A percentile compares a stretch with the other conserved stretches of the same genome.
Conservation (phyloP, 2,329 filamentous ascomycete species). For the Fusarium sp. region DNA sequence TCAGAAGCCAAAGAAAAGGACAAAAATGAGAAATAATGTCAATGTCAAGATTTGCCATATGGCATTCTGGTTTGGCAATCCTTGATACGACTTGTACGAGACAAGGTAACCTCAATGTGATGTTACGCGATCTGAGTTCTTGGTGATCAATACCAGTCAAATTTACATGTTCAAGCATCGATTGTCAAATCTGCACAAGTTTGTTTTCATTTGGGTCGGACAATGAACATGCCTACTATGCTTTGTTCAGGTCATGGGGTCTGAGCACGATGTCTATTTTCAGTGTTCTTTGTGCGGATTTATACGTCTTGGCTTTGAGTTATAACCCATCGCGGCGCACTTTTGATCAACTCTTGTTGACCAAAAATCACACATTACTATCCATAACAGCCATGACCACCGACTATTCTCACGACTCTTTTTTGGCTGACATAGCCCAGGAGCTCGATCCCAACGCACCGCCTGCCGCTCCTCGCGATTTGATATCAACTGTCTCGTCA, state of each 20-base stretch:
- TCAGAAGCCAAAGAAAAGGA: neutral
- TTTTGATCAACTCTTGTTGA: neutral
- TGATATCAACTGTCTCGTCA: slow-evolving; percentile 20
- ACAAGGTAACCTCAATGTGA: neutral
- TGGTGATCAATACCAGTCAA: neutral
- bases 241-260: slow-evolving; percentile 9
- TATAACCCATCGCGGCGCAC: slow-evolving; percentile 4
- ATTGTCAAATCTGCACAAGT: too few relatives aligned
- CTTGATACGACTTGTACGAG: neutral
- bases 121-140: neutral
- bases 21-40: slow-evolving; percentile 21
- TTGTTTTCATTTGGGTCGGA: neutral
- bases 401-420: neutral
- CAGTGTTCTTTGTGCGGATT: neutral
- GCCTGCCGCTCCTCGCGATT: slow-evolving; percentile 18
- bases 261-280: neutral
- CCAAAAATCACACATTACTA: neutral
- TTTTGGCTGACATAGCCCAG: neutral
- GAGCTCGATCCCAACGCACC: slow-evolving; percentile 2
- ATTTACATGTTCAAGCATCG: neutral
- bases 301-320: neutral
- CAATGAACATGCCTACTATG: neutral
- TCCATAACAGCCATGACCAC: neutral
- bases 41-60: neutral
- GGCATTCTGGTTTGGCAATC: neutral